A percentile compares a stretch with the other conserved stretches of the same genome.
phyloP scores from a whole-genome alignment of 2,329 filamentous ascomycete species.

The Colletotrichum endophyticum region DNA sequence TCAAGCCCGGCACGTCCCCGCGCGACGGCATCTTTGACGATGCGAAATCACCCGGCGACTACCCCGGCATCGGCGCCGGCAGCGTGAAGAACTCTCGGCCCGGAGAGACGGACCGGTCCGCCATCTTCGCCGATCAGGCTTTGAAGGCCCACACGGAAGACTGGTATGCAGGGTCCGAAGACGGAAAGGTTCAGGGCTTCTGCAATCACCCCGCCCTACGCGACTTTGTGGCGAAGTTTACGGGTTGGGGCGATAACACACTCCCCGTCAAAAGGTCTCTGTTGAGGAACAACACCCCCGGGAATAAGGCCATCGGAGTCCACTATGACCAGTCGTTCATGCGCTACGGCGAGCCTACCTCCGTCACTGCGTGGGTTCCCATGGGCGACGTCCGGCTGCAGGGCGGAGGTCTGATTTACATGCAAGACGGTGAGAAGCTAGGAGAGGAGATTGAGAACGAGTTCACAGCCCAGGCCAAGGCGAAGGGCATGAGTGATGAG shows the following conservation, averaged over 20 bases:
- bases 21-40: slow-evolving; percentile 26
- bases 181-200: slow-evolving; percentile 35
- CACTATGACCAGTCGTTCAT: slow-evolving; percentile 67
- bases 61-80: slow-evolving; percentile 50
- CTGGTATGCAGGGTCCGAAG: slow-evolving; percentile 46
- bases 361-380: slow-evolving; percentile 62
- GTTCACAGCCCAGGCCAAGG: slow-evolving; percentile 47
- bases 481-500: slow-evolving; percentile 54
- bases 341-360: slow-evolving; percentile 57
- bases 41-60: slow-evolving; percentile 1
- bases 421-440: slow-evolving; percentile 47
- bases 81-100: slow-evolving; percentile 49
- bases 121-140: slow-evolving; percentile 40
- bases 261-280: slow-evolving; percentile 45
- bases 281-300: slow-evolving; percentile 61
- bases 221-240: slow-evolving; percentile 55
- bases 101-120: slow-evolving; percentile 34
- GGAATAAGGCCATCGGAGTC: slow-evolving; percentile 62
- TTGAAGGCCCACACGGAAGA: slow-evolving; percentile 56
- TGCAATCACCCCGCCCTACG: slow-evolving; percentile 56
- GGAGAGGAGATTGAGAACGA: slow-evolving; percentile 44
- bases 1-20: slow-evolving; percentile 13
- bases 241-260: slow-evolving; percentile 52
- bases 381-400: slow-evolving; percentile 58
- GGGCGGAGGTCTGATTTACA: slow-evolving; percentile 64